phyloP scores from a whole-genome alignment of 2,329 filamentous ascomycete species.

The Thelonectria discophora region DNA sequence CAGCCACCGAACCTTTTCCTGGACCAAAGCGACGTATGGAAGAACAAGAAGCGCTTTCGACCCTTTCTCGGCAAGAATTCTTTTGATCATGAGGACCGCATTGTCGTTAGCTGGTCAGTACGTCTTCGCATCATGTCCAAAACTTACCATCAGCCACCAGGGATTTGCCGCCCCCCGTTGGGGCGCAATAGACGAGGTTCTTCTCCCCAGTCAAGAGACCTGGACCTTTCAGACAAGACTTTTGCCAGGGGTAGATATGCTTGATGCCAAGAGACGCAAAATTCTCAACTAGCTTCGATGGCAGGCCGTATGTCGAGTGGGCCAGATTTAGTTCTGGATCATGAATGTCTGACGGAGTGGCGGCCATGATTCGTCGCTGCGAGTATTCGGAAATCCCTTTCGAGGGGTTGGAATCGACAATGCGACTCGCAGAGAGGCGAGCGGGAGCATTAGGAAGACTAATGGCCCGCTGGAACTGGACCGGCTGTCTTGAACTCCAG shows the following conservation, averaged over 20 bases:
- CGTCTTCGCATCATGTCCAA: background rate
- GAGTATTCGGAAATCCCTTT: constrained; percentile 61
- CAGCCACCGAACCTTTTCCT: constrained; percentile 81
- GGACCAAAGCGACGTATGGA: constrained; percentile 81
- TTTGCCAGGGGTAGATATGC: constrained; percentile 82
- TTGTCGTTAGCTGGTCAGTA: constrained; percentile 26
- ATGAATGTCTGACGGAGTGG: constrained; percentile 61
- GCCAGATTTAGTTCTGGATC: constrained; percentile 69
- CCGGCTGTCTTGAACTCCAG: constrained; percentile 12
- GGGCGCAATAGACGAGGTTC: constrained; percentile 82
- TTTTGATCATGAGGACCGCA: constrained; percentile 75
- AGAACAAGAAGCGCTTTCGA: constrained; percentile 77
- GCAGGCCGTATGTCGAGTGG: constrained; percentile 71
- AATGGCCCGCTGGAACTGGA: constrained; percentile 48
- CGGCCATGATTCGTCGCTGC: constrained; percentile 60
- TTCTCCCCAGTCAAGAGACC: constrained; percentile 71
- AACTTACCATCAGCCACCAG: constrained; percentile 69
- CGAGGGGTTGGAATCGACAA: constrained; percentile 49
- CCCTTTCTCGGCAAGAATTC: constrained; percentile 68
- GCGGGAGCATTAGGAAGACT: constrained; percentile 44
- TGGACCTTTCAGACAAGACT: constrained; percentile 73
- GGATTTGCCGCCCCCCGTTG: constrained; percentile 81
- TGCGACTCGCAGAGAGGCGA: constrained; percentile 54
- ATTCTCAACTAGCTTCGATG: constrained; percentile 68
- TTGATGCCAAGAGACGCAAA: constrained; percentile 73